A percentile compares a stretch with the other conserved stretches of the same genome.
These are phyloP conservation scores for Sanguinoderma infundibulare DNA, from an alignment of 1,284 basidiomycete species.

Conservation along the genomic window DNA sequence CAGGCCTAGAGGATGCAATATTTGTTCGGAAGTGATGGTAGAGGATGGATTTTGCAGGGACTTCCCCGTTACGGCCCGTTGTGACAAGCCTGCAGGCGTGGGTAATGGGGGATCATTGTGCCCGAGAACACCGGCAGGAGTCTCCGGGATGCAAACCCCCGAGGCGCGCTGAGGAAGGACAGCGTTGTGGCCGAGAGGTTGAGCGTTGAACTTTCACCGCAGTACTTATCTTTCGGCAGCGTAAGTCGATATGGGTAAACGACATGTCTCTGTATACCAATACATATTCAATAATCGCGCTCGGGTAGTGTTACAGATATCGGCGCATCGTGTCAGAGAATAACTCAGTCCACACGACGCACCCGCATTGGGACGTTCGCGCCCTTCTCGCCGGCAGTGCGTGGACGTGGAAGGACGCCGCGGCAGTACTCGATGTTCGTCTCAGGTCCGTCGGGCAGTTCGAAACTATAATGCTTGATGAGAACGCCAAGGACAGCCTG, in stretches of 20 bases:
- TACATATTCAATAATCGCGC: no score
- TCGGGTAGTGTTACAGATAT: no score
- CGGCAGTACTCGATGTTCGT: slow-evolving; percentile 42
- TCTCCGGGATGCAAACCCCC: neutral
- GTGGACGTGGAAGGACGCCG: slow-evolving; percentile 47
- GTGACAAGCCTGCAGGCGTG: neutral
- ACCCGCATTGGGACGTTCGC: slow-evolving; percentile 46
- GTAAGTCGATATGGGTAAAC: no score
- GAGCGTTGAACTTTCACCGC: no score
- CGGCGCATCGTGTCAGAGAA: no score
- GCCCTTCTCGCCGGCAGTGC: slow-evolving; percentile 46
- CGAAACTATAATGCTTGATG: slow-evolving; percentile 48
- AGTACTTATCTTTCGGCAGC: no score
- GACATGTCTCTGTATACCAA: neutral
- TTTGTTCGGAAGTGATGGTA: no score
- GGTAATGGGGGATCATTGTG: neutral
- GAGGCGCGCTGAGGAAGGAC: no score
- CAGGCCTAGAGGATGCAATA: no score
- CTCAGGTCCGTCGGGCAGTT: slow-evolving; percentile 43
- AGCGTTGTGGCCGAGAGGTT: no score
- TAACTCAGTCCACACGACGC: slow-evolving; percentile 27
- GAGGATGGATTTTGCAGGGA: no score
- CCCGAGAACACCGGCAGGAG: neutral
- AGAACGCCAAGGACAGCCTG: slow-evolving; percentile 51
- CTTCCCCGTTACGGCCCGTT: no score